Percentiles rank a stretch among this genome's conserved stretches.
These are phyloP conservation scores for Phytophthora rubi DNA, from an alignment of 352 stramenopile species.

Conservation along the genomic window DNA sequence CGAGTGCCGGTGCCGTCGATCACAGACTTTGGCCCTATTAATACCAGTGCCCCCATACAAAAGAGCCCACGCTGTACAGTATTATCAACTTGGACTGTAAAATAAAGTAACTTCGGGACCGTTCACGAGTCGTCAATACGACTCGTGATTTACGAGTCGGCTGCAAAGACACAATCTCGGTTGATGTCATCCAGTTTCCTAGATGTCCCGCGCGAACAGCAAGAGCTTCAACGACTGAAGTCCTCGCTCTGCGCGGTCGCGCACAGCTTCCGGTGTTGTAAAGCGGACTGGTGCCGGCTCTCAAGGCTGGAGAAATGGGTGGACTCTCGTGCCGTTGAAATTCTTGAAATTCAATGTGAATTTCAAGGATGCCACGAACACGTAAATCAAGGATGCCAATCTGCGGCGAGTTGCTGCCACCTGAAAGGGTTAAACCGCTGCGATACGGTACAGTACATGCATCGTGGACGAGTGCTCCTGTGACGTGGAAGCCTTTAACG, in stretches of 20 bases:
- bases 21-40: slow-evolving; percentile 6
- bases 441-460: background rate
- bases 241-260: slow-evolving; percentile 6
- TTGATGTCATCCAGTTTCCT: slow-evolving; percentile 21
- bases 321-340: slow-evolving; percentile 20
- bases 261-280: slow-evolving; percentile 22
- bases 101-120: too few species aligned
- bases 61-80: slow-evolving; percentile 1
- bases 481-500: slow-evolving; percentile 14
- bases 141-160: background rate
- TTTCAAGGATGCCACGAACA: background rate
- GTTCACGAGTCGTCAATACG: background rate
- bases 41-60: slow-evolving; percentile 3
- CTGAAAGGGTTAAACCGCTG: background rate
- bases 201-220: slow-evolving; percentile 17
- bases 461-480: background rate
- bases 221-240: slow-evolving; percentile 13
- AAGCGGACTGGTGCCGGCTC: slow-evolving; percentile 12
- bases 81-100: background rate
- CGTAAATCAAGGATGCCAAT: background rate
- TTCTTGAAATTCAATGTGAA: background rate
- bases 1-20: background rate
- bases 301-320: slow-evolving; percentile 12
- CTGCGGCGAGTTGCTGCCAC: background rate
- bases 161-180: slow-evolving; percentile 18